Base-by-base conservation (phyloP, 371 early-diverging fungal species). In the Rhizopus sp. region DNA sequence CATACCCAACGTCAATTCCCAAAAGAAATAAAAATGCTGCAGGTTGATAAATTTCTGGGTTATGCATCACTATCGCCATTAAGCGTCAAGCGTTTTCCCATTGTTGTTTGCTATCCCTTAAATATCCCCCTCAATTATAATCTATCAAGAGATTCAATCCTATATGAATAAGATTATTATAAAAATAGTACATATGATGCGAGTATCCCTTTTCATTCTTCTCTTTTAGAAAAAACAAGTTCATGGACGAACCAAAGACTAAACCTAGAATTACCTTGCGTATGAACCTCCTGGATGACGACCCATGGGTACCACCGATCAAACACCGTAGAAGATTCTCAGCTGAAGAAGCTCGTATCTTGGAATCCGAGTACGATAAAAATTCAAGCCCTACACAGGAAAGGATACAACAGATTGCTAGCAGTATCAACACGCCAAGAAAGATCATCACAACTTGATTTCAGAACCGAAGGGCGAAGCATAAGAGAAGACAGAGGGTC, bases 401-500 rank as follows among this genome's bases (percentile, higher is more conserved):
- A 13, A 57, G 42, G 16, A 33, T 73, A 3, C 65, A 73, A 39
- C 30, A 30, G 2, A 48, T 77, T 29, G 69, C 73, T 2, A 34
- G 59, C 38, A 33, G 30, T 2, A 50, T 77, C 3, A 32, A 46
- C 0, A 65, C 69, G 3, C 62, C 71, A 7, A 59, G 69, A n/a
- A 66, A 66, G 15, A 69, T 65, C 2, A 59, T 77, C 8, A 69
- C 69, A 0, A 77, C 77, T 1, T 77, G 77, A 73, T 77, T 77
- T 46, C 77, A 77, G 50, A 77, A 77, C n/a, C 47, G 72, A 39
- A 63, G 77, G n/a, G 77, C 77, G 12, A 77, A 77, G 44, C 42
- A 65, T 35, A 72, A 37, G 58, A 57, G 17, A 62, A 48, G 44
- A 16, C 23, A n/a, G 16, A 13, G 13, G 48, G 15, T 30, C 15